A percentile compares a stretch with the other conserved stretches of the same genome.
Evolutionary conservation across 2,329 filamentous ascomycete species (phyloP).

Genomic region (Nigrospora oryzae): DNA sequence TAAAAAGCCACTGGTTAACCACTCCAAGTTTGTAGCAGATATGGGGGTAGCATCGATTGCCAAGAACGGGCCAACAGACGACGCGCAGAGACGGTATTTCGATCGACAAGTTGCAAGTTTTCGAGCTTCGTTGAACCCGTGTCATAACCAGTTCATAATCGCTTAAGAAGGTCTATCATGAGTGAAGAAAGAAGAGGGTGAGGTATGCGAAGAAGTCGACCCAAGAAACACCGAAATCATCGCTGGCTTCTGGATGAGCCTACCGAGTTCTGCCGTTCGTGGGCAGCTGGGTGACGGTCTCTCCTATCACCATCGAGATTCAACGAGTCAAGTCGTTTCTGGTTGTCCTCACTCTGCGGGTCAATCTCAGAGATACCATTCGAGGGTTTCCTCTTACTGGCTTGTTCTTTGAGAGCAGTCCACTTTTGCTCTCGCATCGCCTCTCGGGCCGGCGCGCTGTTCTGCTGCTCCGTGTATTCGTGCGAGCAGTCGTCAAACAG

Average conservation of each 20-base stretch:
- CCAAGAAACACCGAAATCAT: conserved; percentile 21
- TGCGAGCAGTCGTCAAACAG: conserved; percentile 98
- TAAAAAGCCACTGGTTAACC: not conserved
- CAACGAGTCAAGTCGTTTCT: conserved; percentile 80
- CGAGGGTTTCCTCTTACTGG: conserved; percentile 54
- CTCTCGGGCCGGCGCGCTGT: conserved; percentile 79
- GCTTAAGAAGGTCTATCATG: conserved; percentile 16
- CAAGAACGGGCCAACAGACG: not conserved
- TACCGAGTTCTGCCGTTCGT: conserved; percentile 54
- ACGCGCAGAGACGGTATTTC: not conserved
- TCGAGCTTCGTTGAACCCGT: not conserved
- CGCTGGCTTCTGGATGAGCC: conserved; percentile 44
- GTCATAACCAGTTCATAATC: conserved; percentile 12
- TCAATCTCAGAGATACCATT: conserved; percentile 56
- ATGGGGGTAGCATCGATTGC: not conserved
- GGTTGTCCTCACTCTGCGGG: conserved; percentile 70
- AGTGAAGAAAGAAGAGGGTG: conserved; percentile 11
- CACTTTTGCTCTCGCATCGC: conserved; percentile 77
- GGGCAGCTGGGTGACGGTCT: conserved; percentile 39
- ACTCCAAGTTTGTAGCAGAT: not conserved
- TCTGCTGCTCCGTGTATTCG: conserved; percentile 94
- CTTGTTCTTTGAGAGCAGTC: conserved; percentile 77
- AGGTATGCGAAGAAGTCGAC: conserved; percentile 8
- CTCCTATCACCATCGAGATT: conserved; percentile 72
- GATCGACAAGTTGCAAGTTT: not conserved